Percentiles rank a stretch among this genome's conserved stretches.
phyloP scores from a whole-genome alignment of 495 filamentous ascomycete species.

The Tuber brumale region DNA sequence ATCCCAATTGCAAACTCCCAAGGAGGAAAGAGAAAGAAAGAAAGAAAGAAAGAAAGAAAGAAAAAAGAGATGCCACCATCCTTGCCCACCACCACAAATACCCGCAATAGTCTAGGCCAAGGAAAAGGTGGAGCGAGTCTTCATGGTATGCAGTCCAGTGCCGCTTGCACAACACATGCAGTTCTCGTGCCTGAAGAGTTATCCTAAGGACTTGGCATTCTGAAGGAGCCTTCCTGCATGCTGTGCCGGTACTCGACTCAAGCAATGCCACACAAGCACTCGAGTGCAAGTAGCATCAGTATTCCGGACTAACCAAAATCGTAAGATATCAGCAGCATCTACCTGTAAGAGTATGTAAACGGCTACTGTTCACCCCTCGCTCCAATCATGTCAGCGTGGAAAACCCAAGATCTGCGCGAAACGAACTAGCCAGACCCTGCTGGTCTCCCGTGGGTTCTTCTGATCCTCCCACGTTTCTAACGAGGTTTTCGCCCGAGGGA shows the following conservation, averaged over 20 bases:
- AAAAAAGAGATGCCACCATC: neutral
- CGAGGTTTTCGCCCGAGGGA: neutral
- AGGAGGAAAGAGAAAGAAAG: neutral
- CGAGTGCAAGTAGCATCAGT: neutral
- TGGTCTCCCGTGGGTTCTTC: neutral
- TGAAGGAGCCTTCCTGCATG: neutral
- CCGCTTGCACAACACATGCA: neutral
- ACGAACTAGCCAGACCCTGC: neutral
- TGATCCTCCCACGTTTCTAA: neutral
- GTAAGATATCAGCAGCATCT: neutral
- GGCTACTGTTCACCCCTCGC: neutral
- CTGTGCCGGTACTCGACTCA: neutral
- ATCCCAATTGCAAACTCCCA: neutral
- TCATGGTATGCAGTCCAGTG: neutral
- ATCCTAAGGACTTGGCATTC: neutral
- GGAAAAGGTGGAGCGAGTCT: neutral
- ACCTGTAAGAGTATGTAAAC: neutral
- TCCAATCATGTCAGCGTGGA: neutral
- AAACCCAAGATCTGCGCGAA: neutral
- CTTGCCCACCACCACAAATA: neutral
- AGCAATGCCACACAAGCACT: neutral
- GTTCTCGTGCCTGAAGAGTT: neutral
- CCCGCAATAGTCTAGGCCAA: neutral
- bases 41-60: neutral
- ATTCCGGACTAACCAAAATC: neutral